A percentile compares a stretch with the other conserved stretches of the same genome.
Evolutionary conservation across 768 basidiomycete species (phyloP).

Genomic region (Cystofilobasidium bisporidii): DNA sequence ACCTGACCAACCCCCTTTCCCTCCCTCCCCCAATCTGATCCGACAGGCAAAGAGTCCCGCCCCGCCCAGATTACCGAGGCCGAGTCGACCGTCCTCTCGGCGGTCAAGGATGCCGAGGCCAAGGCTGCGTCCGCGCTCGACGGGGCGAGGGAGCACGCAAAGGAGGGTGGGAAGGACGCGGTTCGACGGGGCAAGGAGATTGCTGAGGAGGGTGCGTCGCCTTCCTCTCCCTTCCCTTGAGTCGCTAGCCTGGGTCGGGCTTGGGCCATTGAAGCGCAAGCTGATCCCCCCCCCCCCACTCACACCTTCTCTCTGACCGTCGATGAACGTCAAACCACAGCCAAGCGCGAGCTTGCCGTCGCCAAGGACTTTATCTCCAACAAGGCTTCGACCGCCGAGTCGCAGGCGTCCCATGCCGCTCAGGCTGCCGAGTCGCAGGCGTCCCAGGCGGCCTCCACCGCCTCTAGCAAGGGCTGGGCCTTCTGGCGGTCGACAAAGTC

Average conservation of each 20-base stretch:
- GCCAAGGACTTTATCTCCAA: slow-evolving; percentile 2
- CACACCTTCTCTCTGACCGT: not conserved
- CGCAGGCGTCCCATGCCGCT: not conserved
- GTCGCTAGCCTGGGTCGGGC: not conserved
- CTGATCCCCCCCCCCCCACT: too few relatives aligned
- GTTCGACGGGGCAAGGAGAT: slow-evolving; percentile 16
- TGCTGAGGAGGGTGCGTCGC: slow-evolving; percentile 12
- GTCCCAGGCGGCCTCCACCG: slow-evolving; percentile 11
- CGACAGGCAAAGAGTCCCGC: slow-evolving; percentile 7
- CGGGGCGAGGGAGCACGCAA: not conserved
- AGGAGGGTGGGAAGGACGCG: slow-evolving; percentile 17
- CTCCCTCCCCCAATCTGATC: not conserved
- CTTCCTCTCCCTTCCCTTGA: not conserved
- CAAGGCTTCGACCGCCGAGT: not conserved
- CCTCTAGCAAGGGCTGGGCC: slow-evolving; percentile 13
- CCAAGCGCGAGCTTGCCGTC: slow-evolving; percentile 13
- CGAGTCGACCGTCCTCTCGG: slow-evolving; percentile 30
- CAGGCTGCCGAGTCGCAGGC: not conserved
- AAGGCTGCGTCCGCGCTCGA: not conserved
- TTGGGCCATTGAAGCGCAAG: not conserved
- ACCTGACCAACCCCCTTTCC: not conserved
- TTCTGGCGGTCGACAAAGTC: not conserved
- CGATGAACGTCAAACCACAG: too few relatives aligned
- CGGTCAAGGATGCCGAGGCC: slow-evolving; percentile 33
- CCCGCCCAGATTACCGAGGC: not conserved